These are phyloP conservation scores for Clonostachys solani DNA, from an alignment of 2,329 filamentous ascomycete species.

Conservation along the genomic window DNA sequence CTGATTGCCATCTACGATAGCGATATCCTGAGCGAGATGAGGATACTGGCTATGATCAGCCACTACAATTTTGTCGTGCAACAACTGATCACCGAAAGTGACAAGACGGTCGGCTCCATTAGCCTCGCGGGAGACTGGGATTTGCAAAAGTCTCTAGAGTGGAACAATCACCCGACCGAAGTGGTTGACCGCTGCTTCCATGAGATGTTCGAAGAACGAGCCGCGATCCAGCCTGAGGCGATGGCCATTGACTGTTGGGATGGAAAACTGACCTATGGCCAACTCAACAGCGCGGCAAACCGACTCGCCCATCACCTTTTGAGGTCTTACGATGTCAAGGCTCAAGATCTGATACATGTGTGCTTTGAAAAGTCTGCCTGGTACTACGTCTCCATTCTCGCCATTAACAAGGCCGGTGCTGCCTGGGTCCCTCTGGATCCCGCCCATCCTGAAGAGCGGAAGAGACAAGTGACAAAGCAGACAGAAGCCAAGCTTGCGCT, in stretches of 20 bases:
- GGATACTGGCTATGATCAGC: conserved; percentile 5
- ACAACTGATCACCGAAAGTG: conserved; percentile 6
- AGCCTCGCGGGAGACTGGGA: background rate
- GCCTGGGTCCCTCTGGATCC: conserved; percentile 78
- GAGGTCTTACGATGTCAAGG: conserved; percentile 45
- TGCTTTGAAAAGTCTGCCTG: conserved; percentile 68
- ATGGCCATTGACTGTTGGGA: conserved; percentile 69
- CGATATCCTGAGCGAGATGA: conserved; percentile 2
- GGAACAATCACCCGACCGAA: conserved; percentile 9
- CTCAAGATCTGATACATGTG: conserved; percentile 9
- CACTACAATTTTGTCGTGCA: conserved; percentile 8
- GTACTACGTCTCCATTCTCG: conserved; percentile 74
- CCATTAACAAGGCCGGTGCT: conserved; percentile 72
- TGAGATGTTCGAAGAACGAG: conserved; percentile 58
- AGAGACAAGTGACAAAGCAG: conserved; percentile 62
- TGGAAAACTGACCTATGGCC: conserved; percentile 63
- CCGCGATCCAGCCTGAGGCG: conserved; percentile 61
- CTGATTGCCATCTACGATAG: conserved; percentile 2
- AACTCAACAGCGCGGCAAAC: conserved; percentile 65
- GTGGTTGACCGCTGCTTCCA: background rate
- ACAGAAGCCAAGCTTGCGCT: conserved; percentile 70
- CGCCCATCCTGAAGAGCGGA: conserved; percentile 68
- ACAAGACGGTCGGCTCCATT: background rate
- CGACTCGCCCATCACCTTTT: conserved; percentile 62
- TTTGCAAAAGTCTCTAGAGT: conserved; percentile 22